These are phyloP conservation scores for Pyricularia pennisetigena DNA, from an alignment of 2,329 filamentous ascomycete species.

Conservation along the genomic window DNA sequence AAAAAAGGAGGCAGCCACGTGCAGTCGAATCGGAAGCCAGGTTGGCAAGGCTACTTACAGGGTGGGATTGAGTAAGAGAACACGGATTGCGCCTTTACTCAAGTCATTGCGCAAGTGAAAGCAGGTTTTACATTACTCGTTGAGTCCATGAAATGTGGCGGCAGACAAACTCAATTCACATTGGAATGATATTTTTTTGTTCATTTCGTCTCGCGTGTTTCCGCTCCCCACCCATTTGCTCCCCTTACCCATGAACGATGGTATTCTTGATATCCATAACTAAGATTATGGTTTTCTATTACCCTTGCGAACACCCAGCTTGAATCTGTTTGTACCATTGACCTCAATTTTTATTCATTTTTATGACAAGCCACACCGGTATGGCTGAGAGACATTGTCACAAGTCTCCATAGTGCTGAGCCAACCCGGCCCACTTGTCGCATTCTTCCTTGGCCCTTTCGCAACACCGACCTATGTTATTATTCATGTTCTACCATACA, in stretches of 20 bases:
- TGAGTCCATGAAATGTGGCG: background rate
- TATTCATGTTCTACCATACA: background rate
- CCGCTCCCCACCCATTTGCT: background rate
- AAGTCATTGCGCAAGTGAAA: slow-evolving; percentile 34
- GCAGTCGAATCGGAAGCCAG: slow-evolving; percentile 15
- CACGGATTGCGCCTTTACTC: slow-evolving; percentile 39
- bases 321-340: background rate
- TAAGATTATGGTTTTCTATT: background rate
- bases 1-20: slow-evolving; percentile 4
- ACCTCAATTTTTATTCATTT: background rate
- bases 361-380: background rate
- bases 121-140: background rate
- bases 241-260: background rate
- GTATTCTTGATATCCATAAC: background rate
- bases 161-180: background rate
- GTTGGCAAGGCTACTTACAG: slow-evolving; percentile 32
- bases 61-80: slow-evolving; percentile 40
- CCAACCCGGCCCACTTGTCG: background rate
- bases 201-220: background rate
- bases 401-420: background rate
- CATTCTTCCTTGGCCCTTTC: background rate
- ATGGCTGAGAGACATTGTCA: background rate
- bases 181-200: background rate
- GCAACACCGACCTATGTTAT: background rate
- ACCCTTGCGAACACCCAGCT: background rate